Conservation (phyloP, 2,329 filamentous ascomycete genomes). For the Diaporthe velutina region DNA sequence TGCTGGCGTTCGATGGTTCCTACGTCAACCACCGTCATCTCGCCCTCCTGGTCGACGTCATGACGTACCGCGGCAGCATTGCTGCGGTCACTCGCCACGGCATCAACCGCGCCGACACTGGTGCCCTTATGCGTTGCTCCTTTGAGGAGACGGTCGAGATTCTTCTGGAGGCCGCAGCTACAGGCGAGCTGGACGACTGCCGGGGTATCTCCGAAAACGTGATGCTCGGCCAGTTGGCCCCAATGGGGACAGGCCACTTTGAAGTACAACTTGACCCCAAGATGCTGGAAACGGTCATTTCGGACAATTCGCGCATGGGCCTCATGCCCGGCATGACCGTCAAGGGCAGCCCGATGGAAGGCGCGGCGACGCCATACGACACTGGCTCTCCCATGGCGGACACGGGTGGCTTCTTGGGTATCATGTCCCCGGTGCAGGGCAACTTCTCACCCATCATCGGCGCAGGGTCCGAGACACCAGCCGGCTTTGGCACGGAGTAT, state of each 20-base stretch:
- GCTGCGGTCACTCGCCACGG: slow-evolving; percentile 98
- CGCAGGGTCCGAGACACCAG: slow-evolving; percentile 78
- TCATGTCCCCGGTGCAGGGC: slow-evolving; percentile 72
- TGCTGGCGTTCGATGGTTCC: slow-evolving; percentile 97
- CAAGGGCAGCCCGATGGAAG: slow-evolving; percentile 81
- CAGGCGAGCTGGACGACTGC: slow-evolving; percentile 96
- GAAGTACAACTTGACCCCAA: slow-evolving; percentile 93
- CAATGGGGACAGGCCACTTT: slow-evolving; percentile 96
- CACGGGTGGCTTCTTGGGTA: slow-evolving; percentile 71
- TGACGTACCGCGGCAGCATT: slow-evolving; percentile 94
- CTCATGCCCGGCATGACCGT: slow-evolving; percentile 84
- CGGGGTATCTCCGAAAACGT: slow-evolving; percentile 98
- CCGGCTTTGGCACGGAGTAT: slow-evolving; percentile 75
- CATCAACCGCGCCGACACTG: slow-evolving; percentile 98
- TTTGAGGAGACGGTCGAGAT: slow-evolving; percentile 99
- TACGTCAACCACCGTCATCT: slow-evolving; percentile 99
- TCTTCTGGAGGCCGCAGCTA: slow-evolving; percentile 92
- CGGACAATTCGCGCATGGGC: slow-evolving; percentile 89
- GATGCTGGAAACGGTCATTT: slow-evolving; percentile 95
- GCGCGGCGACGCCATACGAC: slow-evolving; percentile 95
- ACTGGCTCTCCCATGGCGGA: slow-evolving; percentile 84
- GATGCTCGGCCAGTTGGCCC: slow-evolving; percentile 96
- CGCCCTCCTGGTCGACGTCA: slow-evolving; percentile 94
- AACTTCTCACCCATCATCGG: slow-evolving; percentile 84
- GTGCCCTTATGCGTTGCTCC: slow-evolving; percentile 98